phyloP scores from a whole-genome alignment of 2,329 filamentous ascomycete species.

The Colletotrichum graminicola region DNA sequence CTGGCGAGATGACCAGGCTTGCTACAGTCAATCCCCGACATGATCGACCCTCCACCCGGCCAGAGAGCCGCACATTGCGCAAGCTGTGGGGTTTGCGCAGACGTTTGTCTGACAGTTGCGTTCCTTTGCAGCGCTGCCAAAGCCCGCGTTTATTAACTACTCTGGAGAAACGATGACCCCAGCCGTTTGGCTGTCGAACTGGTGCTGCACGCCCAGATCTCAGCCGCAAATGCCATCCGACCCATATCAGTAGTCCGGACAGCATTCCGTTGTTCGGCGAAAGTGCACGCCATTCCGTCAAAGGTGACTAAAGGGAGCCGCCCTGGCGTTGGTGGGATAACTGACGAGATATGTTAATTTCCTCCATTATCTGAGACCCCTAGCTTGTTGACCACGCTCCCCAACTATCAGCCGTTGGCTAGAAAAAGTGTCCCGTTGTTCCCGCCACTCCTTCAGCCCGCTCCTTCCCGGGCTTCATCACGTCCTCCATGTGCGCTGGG shows the following conservation, averaged over 20 bases:
- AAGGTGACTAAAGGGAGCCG: slow-evolving; percentile 32
- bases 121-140: slow-evolving; percentile 12
- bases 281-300: slow-evolving; percentile 17
- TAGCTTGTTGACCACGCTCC: slow-evolving; percentile 24
- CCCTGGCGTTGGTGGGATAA: slow-evolving; percentile 7
- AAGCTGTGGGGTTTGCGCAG: slow-evolving; percentile 7
- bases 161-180: slow-evolving; percentile 6
- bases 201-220: slow-evolving; percentile 15
- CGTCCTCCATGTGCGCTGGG: slow-evolving; percentile 5
- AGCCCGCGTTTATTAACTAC: slow-evolving; percentile 7
- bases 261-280: slow-evolving; percentile 20
- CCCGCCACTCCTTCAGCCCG: slow-evolving; percentile 13
- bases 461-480: slow-evolving; percentile 5
- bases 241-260: slow-evolving; percentile 13
- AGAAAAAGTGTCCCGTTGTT: slow-evolving; percentile 8
- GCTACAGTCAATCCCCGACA: slow-evolving; percentile 26
- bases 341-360: slow-evolving; percentile 30
- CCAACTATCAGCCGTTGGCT: slow-evolving; percentile 17
- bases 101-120: slow-evolving; percentile 10
- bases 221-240: slow-evolving; percentile 42
- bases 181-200: slow-evolving; percentile 15
- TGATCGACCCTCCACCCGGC: slow-evolving; percentile 29
- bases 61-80: slow-evolving; percentile 24
- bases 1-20: slow-evolving; percentile 37
- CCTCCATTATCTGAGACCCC: slow-evolving; percentile 22